Base-by-base conservation (phyloP, 108 stramenopile species). In the Cafeteria roenbergensis region DNA sequence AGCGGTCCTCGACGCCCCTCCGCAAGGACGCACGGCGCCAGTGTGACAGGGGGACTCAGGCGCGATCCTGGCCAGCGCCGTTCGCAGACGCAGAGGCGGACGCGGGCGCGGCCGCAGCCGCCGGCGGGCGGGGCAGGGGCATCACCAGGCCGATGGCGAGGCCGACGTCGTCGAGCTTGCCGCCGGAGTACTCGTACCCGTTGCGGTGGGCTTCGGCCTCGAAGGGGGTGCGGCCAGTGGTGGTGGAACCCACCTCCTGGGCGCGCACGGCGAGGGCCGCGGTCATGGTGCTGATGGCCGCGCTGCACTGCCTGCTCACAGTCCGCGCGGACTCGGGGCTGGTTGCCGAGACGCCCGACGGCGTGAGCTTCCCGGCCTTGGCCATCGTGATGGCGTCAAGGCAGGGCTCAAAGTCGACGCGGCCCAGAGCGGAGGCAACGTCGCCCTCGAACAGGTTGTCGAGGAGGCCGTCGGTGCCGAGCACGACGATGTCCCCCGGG, bases 381-480 rank as follows among this genome's bases (percentile, higher is more conserved):
- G 52, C 25, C n/a, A 25, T 22, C n/a, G n/a, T n/a, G n/a, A n/a
- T n/a, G n/a, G n/a, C n/a, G n/a, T n/a, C n/a, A n/a, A n/a, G n/a
- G n/a, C n/a, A n/a, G n/a, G n/a, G n/a, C n/a, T n/a, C n/a, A n/a
- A n/a, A n/a, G n/a, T n/a, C n/a, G n/a, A n/a, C n/a, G n/a, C n/a
- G n/a, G n/a, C n/a, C n/a, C 20, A 63, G 63, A 17, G 42, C 28
- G 31, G 24, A 12, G 20, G 26, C n/a, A 14, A 63, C 4, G 3
- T 63, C 42, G 30, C 17, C 37, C 20, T 26, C 42, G 42, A 17
- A 63, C 22, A 72, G n/a, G 48, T 72, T 72, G 34, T 72, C 71
- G 57, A 67, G 67, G 29, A 72, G 27, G 27, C 71, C 71, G 34
- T 72, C 71, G 24, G 66, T 72, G 38, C 66, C 62, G 37, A 61